Base-by-base conservation (phyloP, 768 basidiomycete genomes). In the Termitomyces sp. region DNA sequence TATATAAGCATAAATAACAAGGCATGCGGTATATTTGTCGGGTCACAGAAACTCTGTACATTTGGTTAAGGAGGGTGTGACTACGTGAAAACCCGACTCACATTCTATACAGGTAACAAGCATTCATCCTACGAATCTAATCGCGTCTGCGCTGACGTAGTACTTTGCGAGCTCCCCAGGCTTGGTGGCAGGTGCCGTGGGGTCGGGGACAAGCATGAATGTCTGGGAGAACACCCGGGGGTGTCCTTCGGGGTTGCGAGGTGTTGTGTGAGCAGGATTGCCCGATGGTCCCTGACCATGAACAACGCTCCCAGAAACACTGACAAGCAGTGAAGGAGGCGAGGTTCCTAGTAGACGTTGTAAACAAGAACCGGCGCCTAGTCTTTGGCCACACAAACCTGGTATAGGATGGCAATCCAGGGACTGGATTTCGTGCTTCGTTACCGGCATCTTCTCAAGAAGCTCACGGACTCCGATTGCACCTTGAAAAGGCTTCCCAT, bases 351-450 rank as follows among this genome's bases (percentile, higher is more conserved):
- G 10, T 49, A 17, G 34, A n/a, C 37, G 59, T 46, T 56, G 49
- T 57, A 53, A 38, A 35, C 19, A 31, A 41, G 16, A 38, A 37
- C 27, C 14, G 21, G 7, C 11, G 31, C n/a, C 23, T 50, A 47
- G 43, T 42, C 19, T 31, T 40, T 34, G 31, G 41, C 53, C 32
- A 35, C 27, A 66, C 71, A 53, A 54, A 89, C 92, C 90, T 71
- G 90, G 89, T 58, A 94, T 91, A 35, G 92, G 89, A 69, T 94
- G 92, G 63, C 92, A 94, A 68, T 94, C 92, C 61, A 91, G 92
- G 17, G 89, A 91, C 68, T 90, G 87, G 19, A 94, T 80, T 57
- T 94, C 92, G 63, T 94, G 92, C 62, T 85, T 89, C 27, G 91
- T 90, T 19, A 75, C 74, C 2, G 90, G 90, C 85, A 91, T 91